Conservation (phyloP, 331 rosid genomes). For the Rhamnella rubrinervis region DNA sequence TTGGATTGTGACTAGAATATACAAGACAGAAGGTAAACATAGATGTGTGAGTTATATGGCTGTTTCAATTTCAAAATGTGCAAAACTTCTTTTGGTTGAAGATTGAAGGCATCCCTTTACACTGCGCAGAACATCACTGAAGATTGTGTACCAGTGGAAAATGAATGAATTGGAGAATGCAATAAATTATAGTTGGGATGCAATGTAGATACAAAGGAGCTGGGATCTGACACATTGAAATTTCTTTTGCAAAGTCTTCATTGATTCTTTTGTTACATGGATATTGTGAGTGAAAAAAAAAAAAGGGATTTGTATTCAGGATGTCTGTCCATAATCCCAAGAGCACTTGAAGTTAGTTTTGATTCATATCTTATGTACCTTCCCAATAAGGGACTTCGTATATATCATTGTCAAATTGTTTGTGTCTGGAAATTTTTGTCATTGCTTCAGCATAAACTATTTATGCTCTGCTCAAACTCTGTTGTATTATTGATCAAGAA, state of each 20-base stretch:
- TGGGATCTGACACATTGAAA: conserved; percentile 23
- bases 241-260: conserved; percentile 31
- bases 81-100: neutral
- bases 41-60: conserved; percentile 7
- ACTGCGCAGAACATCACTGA: neutral
- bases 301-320: conserved; percentile 22
- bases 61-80: conserved; percentile 18
- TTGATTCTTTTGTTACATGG: conserved; percentile 35
- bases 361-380: conserved; percentile 3
- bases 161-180: conserved; percentile 9
- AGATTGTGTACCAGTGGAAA: neutral
- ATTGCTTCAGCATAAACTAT: neutral
- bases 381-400: conserved; percentile 17
- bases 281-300: conserved; percentile 3
- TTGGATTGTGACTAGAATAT: conserved; percentile 63
- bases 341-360: conserved; percentile 6
- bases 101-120: conserved; percentile 9
- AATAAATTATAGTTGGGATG: conserved; percentile 17
- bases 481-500: neutral
- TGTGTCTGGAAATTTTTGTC: neutral
- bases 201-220: conserved; percentile 35
- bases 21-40: conserved; percentile 3
- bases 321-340: conserved; percentile 17
- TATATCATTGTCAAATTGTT: neutral
- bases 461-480: neutral